A percentile compares a stretch with the other conserved stretches of the same genome.
phyloP scores from a whole-genome alignment of 1,139 yeast genomes.

The Candida gigantensis region DNA sequence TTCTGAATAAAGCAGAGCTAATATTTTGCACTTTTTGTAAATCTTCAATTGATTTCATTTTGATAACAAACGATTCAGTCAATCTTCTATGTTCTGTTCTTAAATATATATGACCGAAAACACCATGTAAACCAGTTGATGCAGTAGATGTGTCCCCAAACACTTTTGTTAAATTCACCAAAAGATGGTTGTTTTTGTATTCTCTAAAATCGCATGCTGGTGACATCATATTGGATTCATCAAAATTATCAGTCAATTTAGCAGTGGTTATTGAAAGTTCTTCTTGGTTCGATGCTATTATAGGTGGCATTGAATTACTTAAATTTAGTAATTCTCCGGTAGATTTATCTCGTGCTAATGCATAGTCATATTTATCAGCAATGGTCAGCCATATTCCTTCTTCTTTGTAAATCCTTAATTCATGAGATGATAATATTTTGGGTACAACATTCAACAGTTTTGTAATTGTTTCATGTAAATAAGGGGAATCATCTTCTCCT shows the following conservation, averaged over 20 bases:
- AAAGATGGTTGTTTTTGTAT: conserved; percentile 69
- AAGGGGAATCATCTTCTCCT: conserved; percentile 57
- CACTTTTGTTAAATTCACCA: conserved; percentile 79
- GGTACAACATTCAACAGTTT: conserved; percentile 64
- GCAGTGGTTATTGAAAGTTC: conserved; percentile 75
- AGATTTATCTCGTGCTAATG: conserved; percentile 60
- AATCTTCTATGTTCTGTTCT: conserved; percentile 65
- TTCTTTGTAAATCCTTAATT: conserved; percentile 39
- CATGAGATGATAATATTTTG: conserved; percentile 56
- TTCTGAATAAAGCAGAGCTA: conserved; percentile 78
- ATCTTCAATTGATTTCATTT: conserved; percentile 59
- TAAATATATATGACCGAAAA: conserved; percentile 72
- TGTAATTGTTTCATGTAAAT: conserved; percentile 60
- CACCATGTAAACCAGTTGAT: conserved; percentile 71
- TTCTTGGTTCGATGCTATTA: conserved; percentile 67
- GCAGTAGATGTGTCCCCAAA: conserved; percentile 59
- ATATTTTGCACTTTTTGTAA: conserved; percentile 63
- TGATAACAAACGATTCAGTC: conserved; percentile 79
- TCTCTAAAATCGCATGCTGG: conserved; percentile 48
- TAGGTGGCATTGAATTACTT: conserved; percentile 50
- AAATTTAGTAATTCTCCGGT: conserved; percentile 64
- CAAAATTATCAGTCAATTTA: conserved; percentile 57
- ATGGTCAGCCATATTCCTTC: conserved; percentile 51
- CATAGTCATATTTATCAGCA: conserved; percentile 74
- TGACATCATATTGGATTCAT: conserved; percentile 43